Percentiles rank a stretch among this genome's conserved stretches.
phyloP scores from a whole-genome alignment of 2,329 filamentous ascomycete species.

The Nigrograna mackinnonii region DNA sequence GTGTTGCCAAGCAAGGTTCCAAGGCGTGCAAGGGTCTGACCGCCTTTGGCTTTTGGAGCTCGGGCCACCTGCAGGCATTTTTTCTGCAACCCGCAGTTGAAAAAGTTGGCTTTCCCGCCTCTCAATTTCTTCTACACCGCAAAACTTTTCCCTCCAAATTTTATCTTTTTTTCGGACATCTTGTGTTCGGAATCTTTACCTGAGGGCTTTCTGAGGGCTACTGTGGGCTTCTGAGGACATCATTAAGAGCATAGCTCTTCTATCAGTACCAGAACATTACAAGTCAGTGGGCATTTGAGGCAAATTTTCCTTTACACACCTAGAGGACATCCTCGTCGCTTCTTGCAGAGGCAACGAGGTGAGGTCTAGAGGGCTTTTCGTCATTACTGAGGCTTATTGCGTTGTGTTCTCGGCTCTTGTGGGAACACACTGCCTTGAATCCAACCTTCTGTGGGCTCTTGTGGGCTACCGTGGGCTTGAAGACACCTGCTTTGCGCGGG shows the following conservation, averaged over 20 bases:
- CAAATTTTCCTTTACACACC: slow-evolving; percentile 43
- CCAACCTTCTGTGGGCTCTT: slow-evolving; percentile 50
- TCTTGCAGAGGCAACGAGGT: slow-evolving; percentile 39
- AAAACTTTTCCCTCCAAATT: slow-evolving; percentile 17
- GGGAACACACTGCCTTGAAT: slow-evolving; percentile 56
- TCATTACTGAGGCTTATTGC: slow-evolving; percentile 45
- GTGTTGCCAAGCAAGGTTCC: not conserved
- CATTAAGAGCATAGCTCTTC: too few species aligned
- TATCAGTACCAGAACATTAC: slow-evolving; percentile 36
- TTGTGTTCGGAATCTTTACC: slow-evolving; percentile 14
- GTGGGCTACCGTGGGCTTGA: slow-evolving; percentile 51
- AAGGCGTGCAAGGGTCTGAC: not conserved
- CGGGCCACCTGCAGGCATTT: slow-evolving; percentile 5
- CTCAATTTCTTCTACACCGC: slow-evolving; percentile 2
- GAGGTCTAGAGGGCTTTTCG: slow-evolving; percentile 43
- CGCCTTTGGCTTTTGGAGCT: slow-evolving; percentile 5
- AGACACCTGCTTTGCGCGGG: slow-evolving; percentile 40
- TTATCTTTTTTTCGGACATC: slow-evolving; percentile 14
- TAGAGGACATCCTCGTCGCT: slow-evolving; percentile 39
- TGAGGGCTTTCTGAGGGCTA: slow-evolving; percentile 36
- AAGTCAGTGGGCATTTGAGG: slow-evolving; percentile 46
- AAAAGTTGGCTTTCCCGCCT: slow-evolving; percentile 6
- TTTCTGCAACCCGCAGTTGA: slow-evolving; percentile 3
- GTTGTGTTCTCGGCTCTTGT: slow-evolving; percentile 54
- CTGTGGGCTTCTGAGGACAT: slow-evolving; percentile 39